Base-by-base conservation (phyloP, 202 grass and related monocot species). In the Schoenoplectus tabernaemontani region DNA sequence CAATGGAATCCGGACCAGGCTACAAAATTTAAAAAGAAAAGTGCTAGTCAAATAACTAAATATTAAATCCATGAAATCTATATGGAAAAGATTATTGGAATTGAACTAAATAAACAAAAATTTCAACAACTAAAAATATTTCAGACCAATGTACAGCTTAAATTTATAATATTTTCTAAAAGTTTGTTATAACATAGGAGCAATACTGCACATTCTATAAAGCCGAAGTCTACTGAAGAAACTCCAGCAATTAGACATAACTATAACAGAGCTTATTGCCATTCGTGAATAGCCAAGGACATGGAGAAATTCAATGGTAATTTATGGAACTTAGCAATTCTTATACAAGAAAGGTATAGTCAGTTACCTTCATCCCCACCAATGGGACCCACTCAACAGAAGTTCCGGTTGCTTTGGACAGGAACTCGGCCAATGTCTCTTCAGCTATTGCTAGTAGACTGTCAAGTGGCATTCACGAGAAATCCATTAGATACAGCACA, bases 1-100 rank as follows among this genome's bases (percentile, higher is more conserved):
- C 96, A 91, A 99, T 89, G 85, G 96, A 99, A 99, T 99, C 96
- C 88, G 96, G 96, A 99, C 96, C 96, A 96, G 96, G 96, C 96
- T 99, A 86, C 64, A 91, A 83, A 28, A 76, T 87, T 77, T 58
- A 12, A 51, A 39, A 57, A 19, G 69, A 75, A 51, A 80, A 59
- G 56, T 64, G 48, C 13, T 15, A 17, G 8, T 53, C 26, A 74
- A 74, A 36, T 54, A 75, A 28, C 24, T 0, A 56, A 20, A 19
- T 36, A 54, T 33, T 74, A 32, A 33, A 54, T 47, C 47, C 7
- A 51, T 53, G 8, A 73, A 34, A 34, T 46, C 4, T 13, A 75
- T 36, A 54, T 7, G 19, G 3, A 11, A 19, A 19, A 56, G 19
- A 34, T 1, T n/a, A 43, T 34, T 19, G 54, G 16, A 36, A 30